Conservation (phyloP, 345 rosid species). For the Noccaea bulbosa region DNA sequence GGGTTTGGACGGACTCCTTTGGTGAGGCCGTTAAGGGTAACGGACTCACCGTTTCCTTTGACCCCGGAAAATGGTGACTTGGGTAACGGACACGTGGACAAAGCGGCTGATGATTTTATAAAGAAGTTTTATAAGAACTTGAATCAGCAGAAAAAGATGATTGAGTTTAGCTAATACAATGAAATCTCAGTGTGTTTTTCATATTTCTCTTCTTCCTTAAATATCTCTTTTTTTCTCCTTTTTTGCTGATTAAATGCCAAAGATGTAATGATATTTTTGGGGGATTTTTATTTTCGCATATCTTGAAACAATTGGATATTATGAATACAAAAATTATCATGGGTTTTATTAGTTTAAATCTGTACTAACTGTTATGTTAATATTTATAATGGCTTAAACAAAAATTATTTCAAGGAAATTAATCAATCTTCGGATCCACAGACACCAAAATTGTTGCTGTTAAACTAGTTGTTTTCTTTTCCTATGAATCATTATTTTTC, state of each 20-base stretch:
- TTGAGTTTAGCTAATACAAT: slow-evolving; percentile 39
- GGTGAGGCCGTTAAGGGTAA: slow-evolving; percentile 79
- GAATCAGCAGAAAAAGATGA: slow-evolving; percentile 55
- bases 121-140: slow-evolving; percentile 69
- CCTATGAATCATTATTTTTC: background rate
- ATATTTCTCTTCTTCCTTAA: slow-evolving; percentile 11
- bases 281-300: slow-evolving; percentile 25
- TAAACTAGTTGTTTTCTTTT: background rate
- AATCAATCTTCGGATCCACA: background rate
- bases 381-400: background rate
- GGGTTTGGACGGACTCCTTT: slow-evolving; percentile 83
- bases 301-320: slow-evolving; percentile 31
- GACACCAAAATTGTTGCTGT: slow-evolving; percentile 3
- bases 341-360: slow-evolving; percentile 7
- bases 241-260: slow-evolving; percentile 19
- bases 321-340: slow-evolving; percentile 16
- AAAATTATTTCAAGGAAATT: background rate
- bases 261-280: slow-evolving; percentile 42
- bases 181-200: slow-evolving; percentile 25
- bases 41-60: slow-evolving; percentile 93
- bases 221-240: slow-evolving; percentile 1
- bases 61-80: slow-evolving; percentile 56
- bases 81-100: slow-evolving; percentile 59
- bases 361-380: background rate
- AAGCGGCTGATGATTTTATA: slow-evolving; percentile 89